phyloP scores from a whole-genome alignment of 441 rosid species.

The Raphanus hybrid region DNA sequence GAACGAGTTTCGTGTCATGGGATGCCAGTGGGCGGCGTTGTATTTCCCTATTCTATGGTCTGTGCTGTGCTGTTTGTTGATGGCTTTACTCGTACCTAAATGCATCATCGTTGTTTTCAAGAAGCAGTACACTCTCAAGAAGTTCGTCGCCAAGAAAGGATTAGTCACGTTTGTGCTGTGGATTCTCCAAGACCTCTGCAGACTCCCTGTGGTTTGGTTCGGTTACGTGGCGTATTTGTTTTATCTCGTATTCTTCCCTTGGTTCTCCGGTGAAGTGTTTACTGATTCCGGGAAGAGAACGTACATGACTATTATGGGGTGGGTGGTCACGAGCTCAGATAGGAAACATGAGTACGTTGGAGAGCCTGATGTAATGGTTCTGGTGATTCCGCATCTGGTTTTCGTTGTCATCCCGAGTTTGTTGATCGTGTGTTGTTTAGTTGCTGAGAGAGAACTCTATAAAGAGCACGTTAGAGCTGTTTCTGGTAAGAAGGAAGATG shows the following conservation, averaged over 20 bases:
- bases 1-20: conserved; percentile 92
- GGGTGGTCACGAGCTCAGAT: conserved; percentile 55
- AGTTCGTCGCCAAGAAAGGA: conserved; percentile 54
- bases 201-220: conserved; percentile 65
- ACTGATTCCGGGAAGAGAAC: conserved; percentile 54
- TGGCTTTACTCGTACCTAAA: conserved; percentile 66
- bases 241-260: conserved; percentile 74
- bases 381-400: conserved; percentile 80
- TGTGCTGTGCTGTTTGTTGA: conserved; percentile 50
- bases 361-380: conserved; percentile 80
- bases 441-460: conserved; percentile 67
- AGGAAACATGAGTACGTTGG: conserved; percentile 62
- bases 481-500: conserved; percentile 79
- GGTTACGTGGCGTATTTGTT: conserved; percentile 66
- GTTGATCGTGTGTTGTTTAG: conserved; percentile 58
- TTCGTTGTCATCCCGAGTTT: conserved; percentile 70
- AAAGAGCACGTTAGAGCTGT: conserved; percentile 57
- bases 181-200: conserved; percentile 79
- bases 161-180: conserved; percentile 54
- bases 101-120: conserved; percentile 50
- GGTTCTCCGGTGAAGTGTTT: conserved; percentile 80
- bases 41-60: conserved; percentile 78
- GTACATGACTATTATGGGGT: conserved; percentile 90
- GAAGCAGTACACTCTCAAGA: conserved; percentile 62
- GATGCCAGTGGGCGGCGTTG: conserved; percentile 78